Evolutionary conservation across 129 eudicot genomes (phyloP), one percentile per base, ranked within the genome.

Genomic region (Glebionis coronaria): DNA sequence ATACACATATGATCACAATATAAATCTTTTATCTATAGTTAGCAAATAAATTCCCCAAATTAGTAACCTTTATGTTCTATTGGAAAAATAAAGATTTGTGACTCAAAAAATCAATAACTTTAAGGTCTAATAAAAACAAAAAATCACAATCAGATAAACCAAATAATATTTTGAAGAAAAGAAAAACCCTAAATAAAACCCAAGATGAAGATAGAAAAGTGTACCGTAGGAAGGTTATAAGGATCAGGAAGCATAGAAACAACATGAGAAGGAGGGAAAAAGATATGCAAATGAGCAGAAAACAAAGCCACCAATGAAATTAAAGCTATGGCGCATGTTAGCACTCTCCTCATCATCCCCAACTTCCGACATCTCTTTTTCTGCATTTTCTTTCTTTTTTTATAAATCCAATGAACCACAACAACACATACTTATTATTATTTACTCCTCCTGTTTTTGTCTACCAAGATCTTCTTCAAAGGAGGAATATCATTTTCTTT

Each of bases 241-340:
- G 83, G 79, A 74, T 86, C 90, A 65, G 95, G 84, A 63, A 87
- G 86, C 70, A 80, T 69, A 18, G 87, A 77, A 50, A 81, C 81
- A 56, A 79, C 81, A 56, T 72, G 82, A 1, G 95, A 79, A 52
- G 87, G 72, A 56, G 87, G 83, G 65, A 85, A 82, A 44, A 78
- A 75, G 11, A 79, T 23, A 28, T 63, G 95, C 61, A 87, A 50
- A 78, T 91, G 97, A 54, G 84, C 86, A 64, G 87, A 84, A 45
- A 91, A 52, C 54, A 91, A 63, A 53, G 95, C 90, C 67, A 87
- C 55, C 42, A 87, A 38, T 40, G 92, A 83, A 51, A 91, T 87
- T 4, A 67, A 29, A 31, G 88, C 78, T 47, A 87, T 82, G 60
- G 90, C 97, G 78, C 83, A 81, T 53, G 81, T 84, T 79, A 91